Evolutionary conservation across 1,284 basidiomycete genomes (phyloP), one percentile per base, ranked within the genome.

Genomic region (Moniliophthora roreri): DNA sequence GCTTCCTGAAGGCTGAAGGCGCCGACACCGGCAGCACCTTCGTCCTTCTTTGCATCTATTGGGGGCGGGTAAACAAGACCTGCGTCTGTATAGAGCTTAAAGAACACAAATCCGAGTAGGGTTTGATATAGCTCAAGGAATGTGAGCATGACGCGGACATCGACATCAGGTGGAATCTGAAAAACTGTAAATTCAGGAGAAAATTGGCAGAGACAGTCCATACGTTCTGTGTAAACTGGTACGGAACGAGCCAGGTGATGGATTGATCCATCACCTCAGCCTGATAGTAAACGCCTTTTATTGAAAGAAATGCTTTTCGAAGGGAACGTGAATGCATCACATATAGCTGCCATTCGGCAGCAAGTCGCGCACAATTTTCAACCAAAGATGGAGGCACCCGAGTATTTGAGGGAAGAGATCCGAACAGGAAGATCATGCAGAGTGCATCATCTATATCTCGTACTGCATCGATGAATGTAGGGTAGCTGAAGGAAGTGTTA

Each of bases 61-160:
- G 93, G 91, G 2, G 97, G 97, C 20, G 97, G 97, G 68, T 99
- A 99, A 35, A 95, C 86, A 38, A 99, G 80, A 61, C 93, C 93
- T 50, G 84, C 83, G 65, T 98, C 95, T n/a, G 91, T 89, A 75
- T 96, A 99, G 20, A 99, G 83, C 74, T 98, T 98, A 84, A 94
- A 99, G 65, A 98, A 88, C 11, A 95, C 90, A 65, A 99, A 99
- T 16, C 94, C 93, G 42, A 98, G 85, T 11, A 98, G 75, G 1
- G 96, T 99, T 73, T 99, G 95, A 73, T 99, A 99, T 8, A 99
- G 82, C 71, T 99, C 97, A 65, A 99, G 76, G 80, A 99, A 99
- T 10, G 97, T 99, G 61, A 98, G 75, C 89, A 99, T 97, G 52
- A 99, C 96, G 48, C 97, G 89, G 66, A 98, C 92, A 71, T 99